phyloP scores from a whole-genome alignment of 768 basidiomycete genomes.

The Lactarius psammicola region DNA sequence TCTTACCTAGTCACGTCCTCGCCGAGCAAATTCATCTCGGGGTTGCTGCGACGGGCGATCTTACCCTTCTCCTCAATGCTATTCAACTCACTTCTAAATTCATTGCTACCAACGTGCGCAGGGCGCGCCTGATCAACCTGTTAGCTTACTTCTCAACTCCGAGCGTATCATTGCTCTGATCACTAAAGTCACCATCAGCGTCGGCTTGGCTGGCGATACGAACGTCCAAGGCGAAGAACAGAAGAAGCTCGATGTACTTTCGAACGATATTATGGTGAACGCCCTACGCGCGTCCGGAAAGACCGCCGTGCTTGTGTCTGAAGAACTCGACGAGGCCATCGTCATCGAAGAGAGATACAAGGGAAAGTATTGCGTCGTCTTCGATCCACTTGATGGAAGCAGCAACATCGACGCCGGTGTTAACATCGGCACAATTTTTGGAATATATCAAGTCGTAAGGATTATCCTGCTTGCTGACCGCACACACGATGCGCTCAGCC shows the following conservation, averaged over 20 bases:
- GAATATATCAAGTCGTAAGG: conserved; percentile 88
- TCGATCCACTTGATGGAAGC: conserved; percentile 96
- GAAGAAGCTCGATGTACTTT: conserved; percentile 97
- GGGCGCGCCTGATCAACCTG: conserved; percentile 97
- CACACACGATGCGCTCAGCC: conserved; percentile 6
- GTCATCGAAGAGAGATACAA: conserved; percentile 78
- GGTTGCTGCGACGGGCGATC: conserved; percentile 82
- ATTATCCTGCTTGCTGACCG: neutral
- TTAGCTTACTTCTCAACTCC: conserved; percentile 42
- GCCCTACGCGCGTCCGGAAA: conserved; percentile 95
- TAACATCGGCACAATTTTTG: conserved; percentile 98
- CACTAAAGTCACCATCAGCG: conserved; percentile 45
- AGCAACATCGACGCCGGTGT: conserved; percentile 99
- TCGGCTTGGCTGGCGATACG: conserved; percentile 93
- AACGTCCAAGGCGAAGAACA: conserved; percentile 99
- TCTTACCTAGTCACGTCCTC: conserved; percentile 73
- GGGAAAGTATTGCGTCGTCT: conserved; percentile 96
- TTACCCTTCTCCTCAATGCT: conserved; percentile 90
- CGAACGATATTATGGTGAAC: conserved; percentile 99
- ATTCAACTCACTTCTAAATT: conserved; percentile 97
- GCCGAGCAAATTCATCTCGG: conserved; percentile 83
- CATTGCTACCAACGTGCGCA: conserved; percentile 96
- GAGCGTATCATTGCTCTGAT: neutral
- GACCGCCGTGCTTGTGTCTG: conserved; percentile 94
- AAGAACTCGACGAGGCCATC: conserved; percentile 91